Conservation (phyloP, 2,329 filamentous ascomycete genomes). For the Anthostomella pinea region DNA sequence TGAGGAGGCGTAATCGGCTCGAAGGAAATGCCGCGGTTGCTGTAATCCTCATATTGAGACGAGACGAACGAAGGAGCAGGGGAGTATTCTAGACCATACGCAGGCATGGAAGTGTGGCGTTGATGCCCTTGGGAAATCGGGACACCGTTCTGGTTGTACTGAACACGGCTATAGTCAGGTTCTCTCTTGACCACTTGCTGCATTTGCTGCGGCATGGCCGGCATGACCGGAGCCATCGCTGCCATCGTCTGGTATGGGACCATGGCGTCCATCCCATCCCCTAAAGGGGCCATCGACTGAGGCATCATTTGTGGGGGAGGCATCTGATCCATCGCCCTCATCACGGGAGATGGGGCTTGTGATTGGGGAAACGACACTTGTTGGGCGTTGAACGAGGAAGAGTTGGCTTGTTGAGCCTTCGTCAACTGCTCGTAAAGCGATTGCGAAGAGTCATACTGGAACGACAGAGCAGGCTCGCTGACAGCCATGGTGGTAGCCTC, state of each 20-base stretch:
- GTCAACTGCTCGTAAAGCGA: conserved; percentile 99
- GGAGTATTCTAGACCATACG: conserved; percentile 92
- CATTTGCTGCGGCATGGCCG: conserved; percentile 63
- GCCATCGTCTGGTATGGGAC: conserved; percentile 65
- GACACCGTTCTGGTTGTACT: conserved; percentile 90
- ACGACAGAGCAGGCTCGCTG: conserved; percentile 94
- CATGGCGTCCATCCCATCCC: conserved; percentile 70
- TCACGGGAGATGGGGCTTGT: conserved; percentile 82
- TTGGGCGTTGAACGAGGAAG: conserved; percentile 89
- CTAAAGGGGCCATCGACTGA: conserved; percentile 55
- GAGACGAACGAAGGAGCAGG: conserved; percentile 97
- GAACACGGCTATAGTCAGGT: conserved; percentile 74
- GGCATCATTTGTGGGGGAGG: conserved; percentile 81
- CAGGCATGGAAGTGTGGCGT: conserved; percentile 96
- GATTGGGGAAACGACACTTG: conserved; percentile 66
- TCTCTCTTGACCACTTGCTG: conserved; percentile 77
- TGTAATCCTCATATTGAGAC: conserved; percentile 98
- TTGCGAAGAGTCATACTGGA: conserved; percentile 98
- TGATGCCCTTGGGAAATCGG: conserved; percentile 81
- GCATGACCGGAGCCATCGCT: conserved; percentile 65
- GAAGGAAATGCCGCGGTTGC: conserved; percentile 91
- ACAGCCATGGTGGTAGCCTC: conserved; percentile 93
- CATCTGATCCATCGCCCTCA: conserved; percentile 91
- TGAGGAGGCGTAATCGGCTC: conserved; percentile 96
- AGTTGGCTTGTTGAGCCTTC: conserved; percentile 98